Conservation (phyloP, 805 yeast genomes). For the Candida odintsovae region DNA sequence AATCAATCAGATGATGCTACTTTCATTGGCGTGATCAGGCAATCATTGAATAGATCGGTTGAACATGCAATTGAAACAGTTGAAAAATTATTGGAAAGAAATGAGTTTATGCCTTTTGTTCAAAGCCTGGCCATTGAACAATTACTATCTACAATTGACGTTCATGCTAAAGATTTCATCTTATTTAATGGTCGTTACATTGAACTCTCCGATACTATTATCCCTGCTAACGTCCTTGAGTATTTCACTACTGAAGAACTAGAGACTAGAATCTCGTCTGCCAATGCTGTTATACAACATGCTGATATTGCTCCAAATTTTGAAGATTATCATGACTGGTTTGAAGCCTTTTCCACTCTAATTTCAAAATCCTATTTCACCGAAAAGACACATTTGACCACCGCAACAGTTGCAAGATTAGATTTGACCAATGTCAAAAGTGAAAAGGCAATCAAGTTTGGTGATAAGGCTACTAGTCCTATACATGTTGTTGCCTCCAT, state of each 20-base stretch:
- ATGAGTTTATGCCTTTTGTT: conserved; percentile 11
- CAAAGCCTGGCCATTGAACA: conserved; percentile 5
- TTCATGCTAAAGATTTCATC: conserved; percentile 35
- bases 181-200: conserved; percentile 51
- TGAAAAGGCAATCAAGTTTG: conserved; percentile 19
- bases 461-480: conserved; percentile 25
- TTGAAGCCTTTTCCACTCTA: conserved; percentile 39
- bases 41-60: conserved; percentile 11
- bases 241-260: conserved; percentile 42
- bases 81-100: conserved; percentile 6
- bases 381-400: conserved; percentile 22
- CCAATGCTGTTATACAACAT: conserved; percentile 21
- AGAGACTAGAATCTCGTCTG: conserved; percentile 35
- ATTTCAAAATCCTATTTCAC: conserved; percentile 40
- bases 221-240: conserved; percentile 26
- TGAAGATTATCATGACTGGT: conserved; percentile 33
- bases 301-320: conserved; percentile 7
- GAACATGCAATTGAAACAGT: conserved; percentile 12
- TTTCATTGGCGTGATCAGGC: conserved; percentile 16
- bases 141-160: conserved; percentile 26
- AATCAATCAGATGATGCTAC: conserved; percentile 20
- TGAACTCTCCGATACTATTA: conserved; percentile 26
- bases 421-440: conserved; percentile 33
- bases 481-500: conserved; percentile 55
- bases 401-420: conserved; percentile 39